Base-by-base conservation (phyloP, 73 alveolate genomes). In the Breviolum minutum region DNA sequence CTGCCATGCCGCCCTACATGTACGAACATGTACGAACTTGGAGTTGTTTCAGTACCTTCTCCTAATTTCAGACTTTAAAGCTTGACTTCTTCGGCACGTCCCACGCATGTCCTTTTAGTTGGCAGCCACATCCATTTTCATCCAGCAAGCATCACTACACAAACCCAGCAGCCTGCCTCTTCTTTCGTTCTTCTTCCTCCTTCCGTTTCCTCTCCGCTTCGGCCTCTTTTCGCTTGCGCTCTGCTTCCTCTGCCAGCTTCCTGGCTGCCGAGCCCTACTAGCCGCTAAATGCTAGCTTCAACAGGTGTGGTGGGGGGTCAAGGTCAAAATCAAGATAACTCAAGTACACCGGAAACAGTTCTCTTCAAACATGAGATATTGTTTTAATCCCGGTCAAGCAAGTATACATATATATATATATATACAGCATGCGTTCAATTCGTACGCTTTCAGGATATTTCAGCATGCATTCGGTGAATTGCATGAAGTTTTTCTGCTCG, bases 191-290 rank as follows among this genome's bases (percentile, higher is more conserved):
- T 27, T 86, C 94, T 16, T 61, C 94, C 94, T 86, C 94, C 22
- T 86, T 86, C 26, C 94, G 94, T 27, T 13, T 86, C 94, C 94
- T 62, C 66, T 63, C 98, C 61, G 74, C 98, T 54, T 92, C 98
- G 11, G 89, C 98, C 27, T 32, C 87, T 27, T 22, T 92, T 32
- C 98, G 98, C 20, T 68, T 61, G 16, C 62, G 40, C 91, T 62
- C 30, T 14, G 98, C 98, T 90, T 92, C 98, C 30, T 92, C 98
- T 61, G 82, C 91, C 5, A 92, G 81, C 71, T 92, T 73, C 98
- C 98, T 92, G 54, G 8, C 9, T 20, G 14, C 40, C 29, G 27
- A 26, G 40, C 22, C 0, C 54, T 26, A 24, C 86, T 14, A 14
- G n/a, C 77, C 17, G 6, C 77, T 22, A 17, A 17, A 17, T 22